Evolutionary conservation across 2,329 filamentous ascomycete species (phyloP), one percentile per base, ranked within the genome.

Genomic region (Calonectria pauciramosa): DNA sequence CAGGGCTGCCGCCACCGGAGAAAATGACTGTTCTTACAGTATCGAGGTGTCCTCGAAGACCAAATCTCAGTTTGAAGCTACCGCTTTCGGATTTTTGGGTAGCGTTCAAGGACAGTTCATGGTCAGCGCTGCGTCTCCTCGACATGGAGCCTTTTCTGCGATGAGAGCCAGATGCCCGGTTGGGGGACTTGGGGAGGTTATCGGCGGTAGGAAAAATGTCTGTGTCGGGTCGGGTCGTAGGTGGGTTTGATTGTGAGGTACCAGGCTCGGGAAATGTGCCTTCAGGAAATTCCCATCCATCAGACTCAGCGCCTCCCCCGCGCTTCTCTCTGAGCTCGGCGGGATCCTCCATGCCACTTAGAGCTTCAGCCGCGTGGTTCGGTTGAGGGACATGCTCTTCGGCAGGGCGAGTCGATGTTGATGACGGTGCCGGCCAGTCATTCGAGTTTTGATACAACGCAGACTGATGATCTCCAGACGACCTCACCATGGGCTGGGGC

Each of bases 21-120:
- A 99, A 99, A 77, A 98, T 98, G 73, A 99, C 95, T 1, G 95
- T 95, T 51, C 97, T 93, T 7, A 99, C 95, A 3, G 97, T 96
- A 83, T 99, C 96, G 2, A 99, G 90, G 84, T 99, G 97, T 2
- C 97, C 97, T 67, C 96, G 91, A 6, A 99, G 89, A 6, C 96
- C 96, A 82, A 98, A 99, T 66, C 96, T 92, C 73, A 99, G 93
- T 85, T 97, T 98, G 87, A 99, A 99, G 78, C 91, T 95, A 20
- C 92, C 91, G 32, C 89, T 91, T 75, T 98, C 96, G 36, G 80
- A 85, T 82, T 93, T 94, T 70, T 92, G 88, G 3, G 83, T 82
- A 44, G 86, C 78, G 67, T 88, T 89, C 36, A 91, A 80, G 0
- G 89, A 88, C 47, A 92, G 82, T 49, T 93, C 91, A 56, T 92